Evolutionary conservation across 495 filamentous ascomycete species (phyloP).

Genomic region (Penicillium dipodomyicola): DNA sequence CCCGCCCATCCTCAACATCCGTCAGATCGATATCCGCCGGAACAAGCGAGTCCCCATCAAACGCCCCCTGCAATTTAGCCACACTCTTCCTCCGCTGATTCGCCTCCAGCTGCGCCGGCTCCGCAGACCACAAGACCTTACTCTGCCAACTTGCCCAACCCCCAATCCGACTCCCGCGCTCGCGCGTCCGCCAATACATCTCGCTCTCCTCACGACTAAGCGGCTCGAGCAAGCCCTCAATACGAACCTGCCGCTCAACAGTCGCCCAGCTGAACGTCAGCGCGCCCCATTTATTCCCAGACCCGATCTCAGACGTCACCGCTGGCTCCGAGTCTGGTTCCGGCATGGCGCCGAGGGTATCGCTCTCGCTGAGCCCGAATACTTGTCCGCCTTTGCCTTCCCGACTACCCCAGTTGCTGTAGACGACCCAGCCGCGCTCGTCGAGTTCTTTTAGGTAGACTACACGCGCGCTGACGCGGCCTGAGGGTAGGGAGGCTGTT

Average conservation of each 20-base stretch:
- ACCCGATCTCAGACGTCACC: slow-evolving; percentile 4
- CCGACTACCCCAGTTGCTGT: slow-evolving; percentile 81
- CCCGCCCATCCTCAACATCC: slow-evolving; percentile 60
- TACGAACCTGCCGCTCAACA: slow-evolving; percentile 79
- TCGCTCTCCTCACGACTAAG: slow-evolving; percentile 72
- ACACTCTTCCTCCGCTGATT: slow-evolving; percentile 34
- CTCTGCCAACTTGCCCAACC: slow-evolving; percentile 94
- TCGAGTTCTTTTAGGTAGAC: slow-evolving; percentile 86
- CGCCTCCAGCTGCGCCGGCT: slow-evolving; percentile 26
- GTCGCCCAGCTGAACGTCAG: slow-evolving; percentile 55
- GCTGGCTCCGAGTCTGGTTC: slow-evolving; percentile 15
- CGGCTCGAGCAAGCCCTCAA: slow-evolving; percentile 73
- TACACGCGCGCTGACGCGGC: slow-evolving; percentile 76
- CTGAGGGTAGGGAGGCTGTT: slow-evolving; percentile 81
- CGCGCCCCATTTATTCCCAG: slow-evolving; percentile 46
- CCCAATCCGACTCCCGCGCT: slow-evolving; percentile 76
- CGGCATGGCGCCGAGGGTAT: slow-evolving; percentile 29
- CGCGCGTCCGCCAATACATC: slow-evolving; percentile 80
- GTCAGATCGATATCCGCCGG: slow-evolving; percentile 59
- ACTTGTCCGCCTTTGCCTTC: slow-evolving; percentile 48
- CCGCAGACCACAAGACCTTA: slow-evolving; percentile 55
- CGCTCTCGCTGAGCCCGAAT: slow-evolving; percentile 24
- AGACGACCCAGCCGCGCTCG: slow-evolving; percentile 79
- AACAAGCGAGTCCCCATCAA: slow-evolving; percentile 25
- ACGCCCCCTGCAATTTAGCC: slow-evolving; percentile 29